phyloP scores from a whole-genome alignment of 1,284 basidiomycete genomes.

The Earliella scabrosa region DNA sequence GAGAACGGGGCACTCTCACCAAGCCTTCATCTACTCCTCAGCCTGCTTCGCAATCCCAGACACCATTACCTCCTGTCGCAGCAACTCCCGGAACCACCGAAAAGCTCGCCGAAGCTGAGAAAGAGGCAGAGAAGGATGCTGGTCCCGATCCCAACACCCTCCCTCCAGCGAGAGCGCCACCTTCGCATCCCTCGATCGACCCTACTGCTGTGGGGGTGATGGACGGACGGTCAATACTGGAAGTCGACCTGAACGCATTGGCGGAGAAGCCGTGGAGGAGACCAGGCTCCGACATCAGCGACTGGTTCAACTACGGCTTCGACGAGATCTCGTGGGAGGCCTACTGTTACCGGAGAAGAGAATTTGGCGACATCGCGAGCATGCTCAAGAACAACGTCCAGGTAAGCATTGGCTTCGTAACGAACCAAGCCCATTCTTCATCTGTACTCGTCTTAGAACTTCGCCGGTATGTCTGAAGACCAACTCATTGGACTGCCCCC shows the following conservation, averaged over 20 bases:
- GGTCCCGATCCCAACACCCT: constrained; percentile 66
- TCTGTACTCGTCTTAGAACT: constrained; percentile 55
- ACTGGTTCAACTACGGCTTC: constrained; percentile 99
- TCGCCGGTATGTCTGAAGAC: constrained; percentile 81
- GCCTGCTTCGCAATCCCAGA: constrained; percentile 27
- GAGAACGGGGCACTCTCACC: constrained; percentile 61
- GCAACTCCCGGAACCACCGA: constrained; percentile 29
- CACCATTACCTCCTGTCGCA: constrained; percentile 33
- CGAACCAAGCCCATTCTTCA: not conserved
- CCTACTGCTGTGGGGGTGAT: constrained; percentile 66
- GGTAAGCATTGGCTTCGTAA: constrained; percentile 46
- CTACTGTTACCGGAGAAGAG: constrained; percentile 86
- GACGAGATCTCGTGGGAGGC: constrained; percentile 96
- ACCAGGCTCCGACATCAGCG: constrained; percentile 92
- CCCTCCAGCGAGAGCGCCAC: constrained; percentile 67
- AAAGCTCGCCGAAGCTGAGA: constrained; percentile 26
- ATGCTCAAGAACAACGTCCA: constrained; percentile 80
- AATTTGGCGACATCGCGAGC: constrained; percentile 79
- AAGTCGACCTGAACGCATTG: constrained; percentile 85
- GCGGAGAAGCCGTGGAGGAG: constrained; percentile 92
- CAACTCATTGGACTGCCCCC: constrained; percentile 74
- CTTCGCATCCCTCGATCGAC: constrained; percentile 79
- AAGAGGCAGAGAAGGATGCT: constrained; percentile 22
- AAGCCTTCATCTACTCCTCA: constrained; percentile 33
- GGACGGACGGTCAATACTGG: constrained; percentile 85